Evolutionary conservation across 2,329 filamentous ascomycete genomes (phyloP).

Genomic region (Xylariaceae sp.): DNA sequence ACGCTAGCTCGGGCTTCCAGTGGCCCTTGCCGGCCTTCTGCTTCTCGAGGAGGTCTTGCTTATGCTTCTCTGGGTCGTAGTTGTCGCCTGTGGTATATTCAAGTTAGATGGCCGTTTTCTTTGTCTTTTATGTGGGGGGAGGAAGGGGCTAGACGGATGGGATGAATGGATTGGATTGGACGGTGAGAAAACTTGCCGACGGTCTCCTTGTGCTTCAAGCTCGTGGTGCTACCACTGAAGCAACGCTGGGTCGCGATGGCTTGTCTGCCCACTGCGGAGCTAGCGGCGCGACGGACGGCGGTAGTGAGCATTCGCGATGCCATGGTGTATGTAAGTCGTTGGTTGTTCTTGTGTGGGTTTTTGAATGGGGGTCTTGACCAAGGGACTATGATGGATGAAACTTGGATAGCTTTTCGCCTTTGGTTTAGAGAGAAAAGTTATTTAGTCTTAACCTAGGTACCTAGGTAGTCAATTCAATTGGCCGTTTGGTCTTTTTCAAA

Average conservation of each 20-base stretch:
- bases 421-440: background rate
- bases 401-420: background rate
- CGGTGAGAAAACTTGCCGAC: slow-evolving; percentile 15
- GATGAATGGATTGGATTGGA: background rate
- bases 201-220: slow-evolving; percentile 28
- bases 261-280: slow-evolving; percentile 25
- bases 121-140: background rate
- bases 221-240: slow-evolving; percentile 24
- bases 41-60: slow-evolving; percentile 58
- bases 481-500: too few relatives aligned
- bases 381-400: background rate
- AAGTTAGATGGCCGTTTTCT: slow-evolving; percentile 25
- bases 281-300: slow-evolving; percentile 22
- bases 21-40: slow-evolving; percentile 63
- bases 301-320: slow-evolving; percentile 28
- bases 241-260: slow-evolving; percentile 19
- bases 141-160: too few relatives aligned
- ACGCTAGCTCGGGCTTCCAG: slow-evolving; percentile 74
- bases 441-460: too few relatives aligned
- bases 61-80: slow-evolving; percentile 48
- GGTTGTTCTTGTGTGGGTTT: background rate
- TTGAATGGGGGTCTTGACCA: background rate
- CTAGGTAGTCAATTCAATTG: background rate
- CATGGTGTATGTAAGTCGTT: slow-evolving; percentile 24
- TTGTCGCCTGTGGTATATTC: slow-evolving; percentile 31